Evolutionary conservation across 192 early-diverging fungal genomes (phyloP).

Genomic region (Rhizophagus prolifer): DNA sequence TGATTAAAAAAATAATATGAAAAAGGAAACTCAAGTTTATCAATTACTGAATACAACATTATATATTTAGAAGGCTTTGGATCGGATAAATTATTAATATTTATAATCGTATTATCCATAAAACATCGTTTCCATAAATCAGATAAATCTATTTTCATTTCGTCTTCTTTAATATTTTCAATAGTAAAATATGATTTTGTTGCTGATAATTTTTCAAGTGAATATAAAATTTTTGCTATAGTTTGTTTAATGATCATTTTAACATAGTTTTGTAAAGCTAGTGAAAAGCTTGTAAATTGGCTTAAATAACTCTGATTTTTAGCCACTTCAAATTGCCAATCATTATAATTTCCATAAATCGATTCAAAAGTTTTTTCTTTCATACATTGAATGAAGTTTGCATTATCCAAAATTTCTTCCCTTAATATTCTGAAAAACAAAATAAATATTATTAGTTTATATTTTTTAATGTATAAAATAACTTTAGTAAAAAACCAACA

Average conservation of each 20-base stretch:
- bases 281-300: background rate
- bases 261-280: background rate
- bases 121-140: background rate
- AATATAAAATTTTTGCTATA: background rate
- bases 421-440: background rate
- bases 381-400: background rate
- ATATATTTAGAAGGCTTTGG: background rate
- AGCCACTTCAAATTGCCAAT: background rate
- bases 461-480: background rate
- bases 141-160: background rate
- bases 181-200: background rate
- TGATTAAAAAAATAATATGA: background rate
- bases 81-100: background rate
- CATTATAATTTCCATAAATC: background rate
- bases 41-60: background rate
- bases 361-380: background rate
- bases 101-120: background rate
- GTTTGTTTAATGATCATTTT: background rate
- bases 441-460: background rate
- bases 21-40: background rate
- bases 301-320: background rate
- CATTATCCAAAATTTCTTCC: background rate
- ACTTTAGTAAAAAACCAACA: background rate
- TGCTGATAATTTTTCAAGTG: background rate
- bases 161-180: background rate